A percentile compares a stretch with the other conserved stretches of the same genome.
Conservation (phyloP, 345 rosid genomes). For the Bruguiera parviflora region DNA sequence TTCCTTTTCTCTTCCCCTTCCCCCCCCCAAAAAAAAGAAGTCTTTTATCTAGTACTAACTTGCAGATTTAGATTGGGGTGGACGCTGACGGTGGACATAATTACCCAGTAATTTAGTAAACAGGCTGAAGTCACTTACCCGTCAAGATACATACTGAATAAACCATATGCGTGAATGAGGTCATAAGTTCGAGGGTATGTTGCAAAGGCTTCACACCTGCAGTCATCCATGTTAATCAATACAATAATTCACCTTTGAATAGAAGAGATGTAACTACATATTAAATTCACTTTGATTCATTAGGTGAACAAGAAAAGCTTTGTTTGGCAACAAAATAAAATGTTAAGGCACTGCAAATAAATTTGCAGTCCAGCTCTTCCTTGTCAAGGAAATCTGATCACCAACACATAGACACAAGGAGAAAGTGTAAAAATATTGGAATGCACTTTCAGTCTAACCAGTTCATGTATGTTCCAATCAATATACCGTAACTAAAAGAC, state of each 20-base stretch:
- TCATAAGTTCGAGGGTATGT: conserved; percentile 66
- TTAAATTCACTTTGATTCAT: neutral
- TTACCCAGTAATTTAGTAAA: neutral
- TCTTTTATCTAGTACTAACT: no score
- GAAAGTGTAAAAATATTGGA: no score
- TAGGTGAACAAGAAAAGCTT: neutral
- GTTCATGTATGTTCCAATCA: neutral
- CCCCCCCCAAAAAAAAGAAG: no score
- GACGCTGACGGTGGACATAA: neutral
- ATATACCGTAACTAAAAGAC: neutral
- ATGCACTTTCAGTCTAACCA: no score
- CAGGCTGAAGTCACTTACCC: conserved; percentile 12
- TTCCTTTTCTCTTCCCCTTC: no score
- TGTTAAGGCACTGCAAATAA: neutral
- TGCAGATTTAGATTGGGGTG: neutral
- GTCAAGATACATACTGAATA: conserved; percentile 25
- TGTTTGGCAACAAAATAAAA: neutral
- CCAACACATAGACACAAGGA: no score
- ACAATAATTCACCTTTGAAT: neutral
- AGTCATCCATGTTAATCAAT: neutral
- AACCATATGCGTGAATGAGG: conserved; percentile 43
- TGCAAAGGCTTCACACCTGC: conserved; percentile 64
- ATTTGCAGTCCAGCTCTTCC: no score
- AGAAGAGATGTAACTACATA: neutral
- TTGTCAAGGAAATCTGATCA: no score